These are phyloP conservation scores for Saccharum hybrid DNA, from an alignment of 202 grass and related monocot species.

Conservation along the genomic window DNA sequence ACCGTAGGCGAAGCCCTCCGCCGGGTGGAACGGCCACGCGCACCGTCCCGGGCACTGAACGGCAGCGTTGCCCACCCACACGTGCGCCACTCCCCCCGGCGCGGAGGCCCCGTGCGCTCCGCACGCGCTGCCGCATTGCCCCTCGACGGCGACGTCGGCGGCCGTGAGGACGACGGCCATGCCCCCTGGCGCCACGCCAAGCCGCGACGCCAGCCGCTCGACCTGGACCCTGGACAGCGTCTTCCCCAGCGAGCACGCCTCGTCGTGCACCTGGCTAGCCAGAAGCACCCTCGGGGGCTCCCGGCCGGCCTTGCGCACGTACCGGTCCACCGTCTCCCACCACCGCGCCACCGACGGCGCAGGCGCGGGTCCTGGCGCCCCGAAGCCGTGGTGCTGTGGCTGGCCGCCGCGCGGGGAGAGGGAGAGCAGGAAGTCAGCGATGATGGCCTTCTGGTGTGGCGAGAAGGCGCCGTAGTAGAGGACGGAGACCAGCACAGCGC, in stretches of 20 bases:
- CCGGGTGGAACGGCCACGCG: constrained; percentile 76
- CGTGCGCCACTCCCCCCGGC: constrained; percentile 42
- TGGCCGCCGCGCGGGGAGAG: constrained; percentile 45
- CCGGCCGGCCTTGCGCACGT: constrained; percentile 59
- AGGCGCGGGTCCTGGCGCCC: constrained; percentile 14
- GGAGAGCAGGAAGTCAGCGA: constrained; percentile 70
- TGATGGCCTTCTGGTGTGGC: constrained; percentile 60
- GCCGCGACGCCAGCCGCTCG: constrained; percentile 48
- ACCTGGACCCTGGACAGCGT: constrained; percentile 43
- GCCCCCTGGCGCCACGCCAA: constrained; percentile 49
- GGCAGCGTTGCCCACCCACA: constrained; percentile 71
- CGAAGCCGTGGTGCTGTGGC: constrained; percentile 14
- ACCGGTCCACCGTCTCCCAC: constrained; percentile 78
- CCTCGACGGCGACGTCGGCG: constrained; percentile 61
- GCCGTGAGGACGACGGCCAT: constrained; percentile 70
- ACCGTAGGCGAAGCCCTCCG: constrained; percentile 37
- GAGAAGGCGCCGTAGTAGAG: constrained; percentile 81
- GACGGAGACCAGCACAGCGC: constrained; percentile 58
- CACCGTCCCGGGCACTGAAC: constrained; percentile 69
- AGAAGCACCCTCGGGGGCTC: constrained; percentile 58
- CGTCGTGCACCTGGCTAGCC: constrained; percentile 63
- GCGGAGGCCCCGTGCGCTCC: constrained; percentile 50
- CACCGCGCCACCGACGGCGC: constrained; percentile 56
- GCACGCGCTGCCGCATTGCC: constrained; percentile 58
- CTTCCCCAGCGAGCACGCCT: constrained; percentile 53